phyloP scores from a whole-genome alignment of 2,329 filamentous ascomycete genomes.

The Shiraia bambusicola region DNA sequence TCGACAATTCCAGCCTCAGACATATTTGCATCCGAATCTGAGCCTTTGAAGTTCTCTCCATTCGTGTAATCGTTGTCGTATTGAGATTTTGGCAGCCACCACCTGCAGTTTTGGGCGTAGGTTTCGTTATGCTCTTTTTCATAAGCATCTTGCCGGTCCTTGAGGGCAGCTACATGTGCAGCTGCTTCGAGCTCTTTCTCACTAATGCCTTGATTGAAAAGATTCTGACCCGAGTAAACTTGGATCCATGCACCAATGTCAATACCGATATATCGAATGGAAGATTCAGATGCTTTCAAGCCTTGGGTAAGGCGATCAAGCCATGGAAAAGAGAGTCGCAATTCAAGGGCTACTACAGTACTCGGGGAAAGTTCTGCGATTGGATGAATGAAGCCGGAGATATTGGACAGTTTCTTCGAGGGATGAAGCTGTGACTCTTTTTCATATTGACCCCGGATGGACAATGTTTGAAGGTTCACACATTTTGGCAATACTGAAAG shows the following conservation, averaged over 20 bases:
- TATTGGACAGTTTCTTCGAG: constrained; percentile 10
- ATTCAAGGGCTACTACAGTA: constrained; percentile 18
- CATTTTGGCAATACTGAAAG: constrained; percentile 8
- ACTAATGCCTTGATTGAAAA: not conserved
- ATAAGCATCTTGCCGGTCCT: constrained; percentile 5
- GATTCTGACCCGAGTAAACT: constrained; percentile 13
- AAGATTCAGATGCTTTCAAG: constrained; percentile 5
- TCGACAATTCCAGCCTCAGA: not conserved
- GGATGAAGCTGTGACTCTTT: constrained; percentile 1
- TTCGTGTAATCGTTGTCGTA: not conserved
- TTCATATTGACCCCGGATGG: constrained; percentile 18
- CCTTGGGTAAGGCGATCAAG: constrained; percentile 12
- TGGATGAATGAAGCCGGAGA: constrained; percentile 16
- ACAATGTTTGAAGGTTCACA: constrained; percentile 18
- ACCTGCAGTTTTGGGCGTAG: constrained; percentile 3
- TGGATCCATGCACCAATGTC: constrained; percentile 34
- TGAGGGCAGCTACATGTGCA: constrained; percentile 3
- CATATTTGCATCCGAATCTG: not conserved
- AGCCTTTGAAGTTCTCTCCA: not conserved
- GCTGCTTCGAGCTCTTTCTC: constrained; percentile 5
- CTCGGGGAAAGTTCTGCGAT: constrained; percentile 2
- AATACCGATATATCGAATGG: constrained; percentile 21
- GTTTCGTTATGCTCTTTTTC: constrained; percentile 5
- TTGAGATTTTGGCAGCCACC: constrained; percentile 6
- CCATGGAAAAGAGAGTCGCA: constrained; percentile 21